A percentile compares a stretch with the other conserved stretches of the same genome.
phyloP scores from a whole-genome alignment of 2,329 filamentous ascomycete genomes.

The Claviceps purpurea region DNA sequence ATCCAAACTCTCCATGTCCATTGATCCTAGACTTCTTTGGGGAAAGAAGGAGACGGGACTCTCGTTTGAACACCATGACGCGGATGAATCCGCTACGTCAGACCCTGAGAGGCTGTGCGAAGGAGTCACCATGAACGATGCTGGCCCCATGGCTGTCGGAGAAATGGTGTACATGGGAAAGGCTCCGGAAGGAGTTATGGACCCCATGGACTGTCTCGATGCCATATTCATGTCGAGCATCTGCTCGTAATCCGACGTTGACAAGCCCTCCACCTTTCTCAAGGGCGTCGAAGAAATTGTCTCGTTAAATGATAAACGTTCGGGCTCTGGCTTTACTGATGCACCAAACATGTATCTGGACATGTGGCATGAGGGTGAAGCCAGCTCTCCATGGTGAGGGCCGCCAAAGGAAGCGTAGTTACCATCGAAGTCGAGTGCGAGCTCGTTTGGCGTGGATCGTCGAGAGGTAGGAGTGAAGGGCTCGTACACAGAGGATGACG shows the following conservation, averaged over 20 bases:
- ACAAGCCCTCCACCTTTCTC: conserved; percentile 21
- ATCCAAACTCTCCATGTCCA: conserved; percentile 20
- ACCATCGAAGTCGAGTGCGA: conserved; percentile 25
- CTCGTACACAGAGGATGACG: conserved; percentile 25
- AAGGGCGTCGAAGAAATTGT: conserved; percentile 23
- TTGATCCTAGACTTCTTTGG: conserved; percentile 17
- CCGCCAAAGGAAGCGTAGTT: conserved; percentile 14
- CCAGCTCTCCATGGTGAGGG: conserved; percentile 20
- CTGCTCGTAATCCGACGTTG: conserved; percentile 24
- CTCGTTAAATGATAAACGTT: conserved; percentile 19
- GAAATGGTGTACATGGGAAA: conserved; percentile 24
- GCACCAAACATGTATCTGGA: conserved; percentile 22
- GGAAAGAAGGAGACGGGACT: conserved; percentile 28
- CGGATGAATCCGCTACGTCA: conserved; percentile 23
- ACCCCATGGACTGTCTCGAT: conserved; percentile 21
- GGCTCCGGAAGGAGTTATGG: conserved; percentile 23
- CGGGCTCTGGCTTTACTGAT: conserved; percentile 20
- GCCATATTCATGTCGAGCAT: conserved; percentile 25
- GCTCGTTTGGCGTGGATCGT: conserved; percentile 28
- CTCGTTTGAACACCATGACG: conserved; percentile 27
- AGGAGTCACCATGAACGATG: conserved; percentile 26
- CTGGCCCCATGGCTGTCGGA: conserved; percentile 18
- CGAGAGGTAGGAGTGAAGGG: conserved; percentile 31
- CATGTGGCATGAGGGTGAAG: conserved; percentile 21
- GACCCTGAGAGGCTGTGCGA: conserved; percentile 26